Evolutionary conservation across 345 rosid species (phyloP), one percentile per base, ranked within the genome.

Genomic region (Sisymbrium altissimum): DNA sequence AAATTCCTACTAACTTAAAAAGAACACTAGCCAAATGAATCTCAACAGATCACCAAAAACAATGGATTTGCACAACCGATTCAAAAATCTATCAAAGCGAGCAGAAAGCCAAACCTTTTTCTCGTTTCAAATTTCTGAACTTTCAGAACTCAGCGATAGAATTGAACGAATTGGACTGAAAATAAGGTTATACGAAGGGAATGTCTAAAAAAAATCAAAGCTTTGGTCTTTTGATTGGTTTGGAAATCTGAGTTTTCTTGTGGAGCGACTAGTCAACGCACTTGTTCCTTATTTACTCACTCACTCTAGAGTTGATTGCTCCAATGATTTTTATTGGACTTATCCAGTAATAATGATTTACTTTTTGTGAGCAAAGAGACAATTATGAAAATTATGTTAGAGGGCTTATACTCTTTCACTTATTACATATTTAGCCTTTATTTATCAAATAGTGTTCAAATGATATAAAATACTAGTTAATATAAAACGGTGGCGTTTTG

Each of bases 171-270:
- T 1, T 64, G 56, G 49, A 65, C 66, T 73, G 66, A 49, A 7
- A 11, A 60, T 60, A n/a, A 25, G 41, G 40, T 32, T 11, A 29
- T 11, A 15, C 30, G 4, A 43, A 35, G n/a, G n/a, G 9, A 50
- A 29, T 30, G 7, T 18, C 4, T 30, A 7, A 29, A 8, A 56
- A 32, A 67, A 49, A 50, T 13, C 18, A 67, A 59, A 29, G 5
- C 53, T 59, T 67, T 38, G 35, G 44, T 60, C 32, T 49, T 25
- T 35, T 17, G 43, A 57, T 74, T 65, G 63, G 70, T 63, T 76
- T 75, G 33, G 71, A 70, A 76, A 76, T 69, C 75, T 70, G 72
- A 64, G 76, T 10, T 70, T 62, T 55, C 66, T 36, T 70, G 71
- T 44, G 56, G 27, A 63, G 17, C 68, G 29, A 36, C 80, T 68